Evolutionary conservation across 1,139 yeast species (phyloP).

Genomic region (Scheffersomyces cryptocercus): DNA sequence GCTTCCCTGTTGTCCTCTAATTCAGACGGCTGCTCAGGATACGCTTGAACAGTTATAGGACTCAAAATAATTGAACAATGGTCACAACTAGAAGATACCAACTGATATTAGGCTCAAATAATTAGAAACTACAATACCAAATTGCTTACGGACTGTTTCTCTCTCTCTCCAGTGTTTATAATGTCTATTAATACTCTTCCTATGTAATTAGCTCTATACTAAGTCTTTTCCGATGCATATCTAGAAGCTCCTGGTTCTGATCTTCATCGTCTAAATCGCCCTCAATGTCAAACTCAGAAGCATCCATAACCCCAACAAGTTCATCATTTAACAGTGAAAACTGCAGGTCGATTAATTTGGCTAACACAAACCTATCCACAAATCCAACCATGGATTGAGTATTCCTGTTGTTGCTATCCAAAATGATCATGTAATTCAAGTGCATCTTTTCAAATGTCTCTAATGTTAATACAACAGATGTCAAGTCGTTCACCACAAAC

Average conservation of each 20-base stretch:
- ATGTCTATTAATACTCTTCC: slow-evolving; percentile 1
- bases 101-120: no score
- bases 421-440: slow-evolving; percentile 36
- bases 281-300: slow-evolving; percentile 18
- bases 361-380: slow-evolving; percentile 40
- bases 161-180: background rate
- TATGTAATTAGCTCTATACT: slow-evolving; percentile 31
- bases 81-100: no score
- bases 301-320: slow-evolving; percentile 4
- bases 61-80: no score
- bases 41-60: no score
- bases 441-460: slow-evolving; percentile 45
- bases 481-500: slow-evolving; percentile 48
- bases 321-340: slow-evolving; percentile 25
- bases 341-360: slow-evolving; percentile 30
- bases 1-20: no score
- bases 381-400: slow-evolving; percentile 36
- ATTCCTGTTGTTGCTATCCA: slow-evolving; percentile 16
- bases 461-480: slow-evolving; percentile 37
- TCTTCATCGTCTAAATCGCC: slow-evolving; percentile 12
- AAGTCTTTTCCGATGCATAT: slow-evolving; percentile 11
- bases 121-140: no score
- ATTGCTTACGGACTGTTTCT: no score
- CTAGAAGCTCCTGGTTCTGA: slow-evolving; percentile 10
- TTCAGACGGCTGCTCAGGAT: no score